Conservation (phyloP, 768 basidiomycete species). For the Kwoniella heveanensis region DNA sequence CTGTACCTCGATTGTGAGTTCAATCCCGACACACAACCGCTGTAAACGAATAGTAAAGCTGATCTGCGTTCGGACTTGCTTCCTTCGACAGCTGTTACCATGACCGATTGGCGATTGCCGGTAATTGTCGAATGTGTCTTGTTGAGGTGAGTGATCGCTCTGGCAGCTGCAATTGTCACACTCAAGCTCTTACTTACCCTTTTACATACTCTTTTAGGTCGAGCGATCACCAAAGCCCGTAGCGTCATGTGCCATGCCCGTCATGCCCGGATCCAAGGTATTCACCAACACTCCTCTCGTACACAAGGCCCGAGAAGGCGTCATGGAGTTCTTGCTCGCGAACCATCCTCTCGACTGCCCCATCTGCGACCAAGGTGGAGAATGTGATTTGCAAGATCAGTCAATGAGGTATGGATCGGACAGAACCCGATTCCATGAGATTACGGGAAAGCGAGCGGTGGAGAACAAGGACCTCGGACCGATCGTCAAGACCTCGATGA, state of each 20-base stretch:
- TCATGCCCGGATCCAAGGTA: constrained; percentile 89
- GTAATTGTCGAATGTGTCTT: constrained; percentile 98
- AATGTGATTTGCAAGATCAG: constrained; percentile 98
- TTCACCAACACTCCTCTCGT: constrained; percentile 86
- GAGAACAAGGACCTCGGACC: constrained; percentile 99
- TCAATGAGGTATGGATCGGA: constrained; percentile 99
- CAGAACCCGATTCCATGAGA: constrained; percentile 96
- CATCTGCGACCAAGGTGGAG: constrained; percentile 97
- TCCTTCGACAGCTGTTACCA: constrained; percentile 45
- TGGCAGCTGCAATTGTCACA: too few species aligned
- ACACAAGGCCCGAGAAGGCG: constrained; percentile 75
- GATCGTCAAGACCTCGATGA: constrained; percentile 98
- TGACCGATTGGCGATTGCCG: constrained; percentile 85
- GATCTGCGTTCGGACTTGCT: too few species aligned
- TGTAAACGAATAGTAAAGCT: constrained; percentile 6
- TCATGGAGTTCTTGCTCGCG: constrained; percentile 97
- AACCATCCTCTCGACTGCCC: constrained; percentile 99
- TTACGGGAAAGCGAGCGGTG: constrained; percentile 94
- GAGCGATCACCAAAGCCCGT: constrained; percentile 92
- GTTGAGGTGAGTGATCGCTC: constrained; percentile 78
- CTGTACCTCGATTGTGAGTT: constrained; percentile 57
- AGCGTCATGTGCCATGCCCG: constrained; percentile 97
- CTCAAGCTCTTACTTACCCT: background rate
- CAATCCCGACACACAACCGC: background rate
- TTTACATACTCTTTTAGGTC: constrained; percentile 56